Evolutionary conservation across 345 rosid genomes (phyloP), one percentile per base, ranked within the genome.

Genomic region (Corchorus capsularis): DNA sequence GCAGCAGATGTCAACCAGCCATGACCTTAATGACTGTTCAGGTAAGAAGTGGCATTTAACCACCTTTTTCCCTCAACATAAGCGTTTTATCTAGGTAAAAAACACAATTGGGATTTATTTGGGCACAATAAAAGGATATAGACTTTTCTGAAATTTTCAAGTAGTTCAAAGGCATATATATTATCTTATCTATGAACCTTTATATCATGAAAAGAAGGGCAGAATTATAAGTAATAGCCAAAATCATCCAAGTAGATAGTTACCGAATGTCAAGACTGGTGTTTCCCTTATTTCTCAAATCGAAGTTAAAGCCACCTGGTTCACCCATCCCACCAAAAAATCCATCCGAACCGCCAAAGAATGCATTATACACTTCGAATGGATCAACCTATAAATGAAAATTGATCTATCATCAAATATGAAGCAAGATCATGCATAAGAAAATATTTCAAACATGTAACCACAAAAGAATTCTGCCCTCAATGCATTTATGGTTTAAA

Each of bases 301-400:
- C 84, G 82, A 93, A 93, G 77, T 80, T 82, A 75, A 89, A 71
- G 75, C 86, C 91, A 66, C 91, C 86, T 15, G 81, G 79, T 59
- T 79, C 95, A 77, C 81, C 92, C 79, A 79, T 80, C 54, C 82
- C 91, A 65, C 87, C 88, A 81, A 94, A 94, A 78, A 89, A 63
- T 41, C 91, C 95, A 73, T 88, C 87, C 34, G 95, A 87, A 80
- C 86, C 88, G 50, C 99, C 96, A 82, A 95, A 91, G 88, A 93
- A 93, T 41, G 96, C 57, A 81, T 88, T 88, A 73, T 85, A 95
- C 76, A 93, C 78, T 50, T 91, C 96, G 78, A 89, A 95, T 52
- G 97, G 98, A 84, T 95, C 98, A 82, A 88, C 93, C 99, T 95
- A 82, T 63, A 74, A 59, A 78, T 39, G 17, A 64, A 41, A 53